Conservation (phyloP, 768 basidiomycete species). For the Hygrophorus pudorinus region DNA sequence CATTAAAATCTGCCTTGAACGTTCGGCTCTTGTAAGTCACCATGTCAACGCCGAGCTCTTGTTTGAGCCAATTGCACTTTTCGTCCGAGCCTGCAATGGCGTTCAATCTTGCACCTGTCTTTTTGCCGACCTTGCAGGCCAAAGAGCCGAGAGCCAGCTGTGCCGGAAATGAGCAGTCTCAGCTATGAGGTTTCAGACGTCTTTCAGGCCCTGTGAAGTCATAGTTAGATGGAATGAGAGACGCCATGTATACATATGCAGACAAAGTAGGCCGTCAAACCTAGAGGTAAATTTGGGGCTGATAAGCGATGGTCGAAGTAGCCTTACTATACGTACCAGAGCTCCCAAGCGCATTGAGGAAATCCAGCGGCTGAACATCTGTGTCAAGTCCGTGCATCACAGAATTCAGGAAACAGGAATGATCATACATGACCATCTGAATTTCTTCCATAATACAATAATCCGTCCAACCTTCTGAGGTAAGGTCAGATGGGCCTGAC, state of each 20-base stretch:
- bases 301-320: neutral
- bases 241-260: conserved; percentile 11
- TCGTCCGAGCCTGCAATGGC: conserved; percentile 80
- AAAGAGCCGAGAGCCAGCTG: conserved; percentile 79
- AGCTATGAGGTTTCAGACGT: conserved; percentile 68
- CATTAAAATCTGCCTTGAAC: conserved; percentile 66
- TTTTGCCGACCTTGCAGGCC: conserved; percentile 77
- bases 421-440: conserved; percentile 45
- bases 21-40: conserved; percentile 82
- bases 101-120: conserved; percentile 70
- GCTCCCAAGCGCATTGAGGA: conserved; percentile 68
- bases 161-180: conserved; percentile 86
- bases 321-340: conserved; percentile 40
- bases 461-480: conserved; percentile 61
- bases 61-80: conserved; percentile 80
- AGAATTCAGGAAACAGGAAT: neutral
- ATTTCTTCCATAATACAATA: conserved; percentile 56
- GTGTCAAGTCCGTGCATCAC: neutral
- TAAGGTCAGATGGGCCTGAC: conserved; percentile 28
- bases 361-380: conserved; percentile 52
- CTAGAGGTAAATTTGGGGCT: conserved; percentile 28
- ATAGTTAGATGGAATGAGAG: neutral
- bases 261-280: conserved; percentile 87
- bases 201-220: conserved; percentile 58
- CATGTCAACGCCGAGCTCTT: conserved; percentile 73